phyloP scores from a whole-genome alignment of 164 flowering plant species.

The Liquidambar formosana region DNA sequence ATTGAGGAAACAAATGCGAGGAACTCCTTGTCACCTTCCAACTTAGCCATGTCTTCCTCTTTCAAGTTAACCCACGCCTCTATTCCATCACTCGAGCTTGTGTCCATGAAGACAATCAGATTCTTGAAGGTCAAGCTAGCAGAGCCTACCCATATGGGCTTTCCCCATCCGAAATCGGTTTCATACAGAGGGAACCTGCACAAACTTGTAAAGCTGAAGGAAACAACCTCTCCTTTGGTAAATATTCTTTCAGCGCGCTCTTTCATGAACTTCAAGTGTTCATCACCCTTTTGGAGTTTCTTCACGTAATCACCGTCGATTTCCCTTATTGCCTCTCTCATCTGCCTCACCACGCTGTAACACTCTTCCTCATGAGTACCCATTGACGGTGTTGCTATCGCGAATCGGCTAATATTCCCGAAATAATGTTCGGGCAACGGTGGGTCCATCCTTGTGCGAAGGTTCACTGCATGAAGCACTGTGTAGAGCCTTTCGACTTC shows the following conservation, averaged over 20 bases:
- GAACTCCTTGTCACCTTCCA: constrained; percentile 23
- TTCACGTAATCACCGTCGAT: too few relatives aligned
- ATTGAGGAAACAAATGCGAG: constrained; percentile 16
- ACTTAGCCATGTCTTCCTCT: constrained; percentile 27
- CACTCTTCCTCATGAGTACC: neutral
- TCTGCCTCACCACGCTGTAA: neutral
- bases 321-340: too few relatives aligned
- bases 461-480: neutral
- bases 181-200: neutral
- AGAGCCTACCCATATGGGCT: neutral
- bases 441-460: neutral
- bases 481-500: neutral
- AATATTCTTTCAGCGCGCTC: neutral
- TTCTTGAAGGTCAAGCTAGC: constrained; percentile 9
- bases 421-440: neutral
- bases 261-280: neutral
- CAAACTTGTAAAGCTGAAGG: constrained; percentile 1
- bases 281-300: neutral
- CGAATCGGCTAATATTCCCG: constrained; percentile 3
- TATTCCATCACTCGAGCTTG: constrained; percentile 22
- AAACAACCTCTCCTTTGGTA: neutral
- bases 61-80: constrained; percentile 28
- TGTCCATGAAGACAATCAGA: constrained; percentile 22
- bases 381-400: neutral
- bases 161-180: neutral